A percentile compares a stretch with the other conserved stretches of the same genome.
These are phyloP conservation scores for Colletotrichum gloeosporioides DNA, from an alignment of 2,329 filamentous ascomycete species.

Conservation along the genomic window DNA sequence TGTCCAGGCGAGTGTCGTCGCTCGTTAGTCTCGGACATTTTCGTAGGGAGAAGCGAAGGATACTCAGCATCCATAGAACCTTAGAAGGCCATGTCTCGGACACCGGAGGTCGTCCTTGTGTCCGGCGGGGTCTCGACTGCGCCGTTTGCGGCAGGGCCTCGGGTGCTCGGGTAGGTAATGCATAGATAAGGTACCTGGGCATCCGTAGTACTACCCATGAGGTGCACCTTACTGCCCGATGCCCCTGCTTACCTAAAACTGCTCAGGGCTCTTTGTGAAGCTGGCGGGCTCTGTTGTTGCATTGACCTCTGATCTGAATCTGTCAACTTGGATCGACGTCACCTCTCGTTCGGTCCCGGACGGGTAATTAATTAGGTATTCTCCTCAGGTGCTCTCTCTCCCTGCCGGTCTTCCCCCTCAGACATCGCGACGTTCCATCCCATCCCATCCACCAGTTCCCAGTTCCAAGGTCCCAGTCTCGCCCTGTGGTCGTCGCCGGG, in stretches of 20 bases:
- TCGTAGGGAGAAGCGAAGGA: neutral
- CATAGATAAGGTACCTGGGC: too few species aligned
- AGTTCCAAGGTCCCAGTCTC: neutral
- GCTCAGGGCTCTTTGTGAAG: neutral
- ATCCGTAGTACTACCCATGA: too few species aligned
- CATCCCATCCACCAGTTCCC: neutral
- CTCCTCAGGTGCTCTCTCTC: neutral
- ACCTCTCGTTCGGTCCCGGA: slow-evolving; percentile 12
- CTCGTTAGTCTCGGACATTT: neutral
- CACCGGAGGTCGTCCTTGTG: slow-evolving; percentile 10
- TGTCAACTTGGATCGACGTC: neutral
- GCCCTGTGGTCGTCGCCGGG: neutral
- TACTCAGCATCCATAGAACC: neutral
- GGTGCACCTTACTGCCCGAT: too few species aligned
- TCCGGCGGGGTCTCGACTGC: neutral
- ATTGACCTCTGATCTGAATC: neutral
- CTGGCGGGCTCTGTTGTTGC: neutral
- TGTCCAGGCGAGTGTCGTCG: slow-evolving; percentile 15
- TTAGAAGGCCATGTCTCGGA: neutral
- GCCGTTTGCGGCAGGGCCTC: neutral
- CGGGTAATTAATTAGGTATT: neutral
- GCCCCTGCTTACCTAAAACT: neutral
- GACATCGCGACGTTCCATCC: neutral
- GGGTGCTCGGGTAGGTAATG: neutral
- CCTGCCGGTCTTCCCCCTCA: neutral